phyloP scores from a whole-genome alignment of 2,329 filamentous ascomycete species.

The Alternaria arborescens region DNA sequence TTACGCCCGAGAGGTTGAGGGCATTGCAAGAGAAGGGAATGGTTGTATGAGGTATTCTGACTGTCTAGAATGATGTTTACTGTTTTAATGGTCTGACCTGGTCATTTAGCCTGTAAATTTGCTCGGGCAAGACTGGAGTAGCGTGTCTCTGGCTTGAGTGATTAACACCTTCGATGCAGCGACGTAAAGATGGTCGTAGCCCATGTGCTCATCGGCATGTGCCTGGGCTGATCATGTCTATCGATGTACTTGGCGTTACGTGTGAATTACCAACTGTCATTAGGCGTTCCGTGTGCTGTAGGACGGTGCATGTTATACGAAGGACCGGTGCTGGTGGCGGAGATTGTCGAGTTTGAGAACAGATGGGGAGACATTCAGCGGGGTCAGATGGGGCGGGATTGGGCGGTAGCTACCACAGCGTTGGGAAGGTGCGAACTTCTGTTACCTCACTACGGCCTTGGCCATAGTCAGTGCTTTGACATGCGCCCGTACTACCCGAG shows the following conservation, averaged over 20 bases:
- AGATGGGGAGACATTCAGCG: conserved; percentile 6
- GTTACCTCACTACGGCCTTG: not conserved
- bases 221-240: not conserved
- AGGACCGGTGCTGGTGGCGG: conserved; percentile 1
- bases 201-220: not conserved
- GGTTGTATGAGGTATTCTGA: conserved; percentile 19
- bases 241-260: conserved; percentile 1
- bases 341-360: conserved; percentile 3
- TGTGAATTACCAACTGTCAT: not conserved
- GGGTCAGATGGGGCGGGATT: conserved; percentile 4
- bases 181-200: not conserved
- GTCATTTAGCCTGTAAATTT: not conserved
- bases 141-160: not conserved
- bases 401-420: conserved; percentile 6
- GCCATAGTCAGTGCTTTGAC: not conserved
- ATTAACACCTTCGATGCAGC: not conserved
- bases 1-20: conserved; percentile 34
- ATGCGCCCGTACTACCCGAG: conserved; percentile 1
- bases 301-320: not conserved
- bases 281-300: not conserved
- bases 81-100: not conserved
- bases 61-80: not conserved
- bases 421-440: conserved; percentile 8
- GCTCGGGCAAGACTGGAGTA: not conserved
- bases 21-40: conserved; percentile 33